phyloP scores from a whole-genome alignment of 345 rosid species.

The Barbarea vulgaris region DNA sequence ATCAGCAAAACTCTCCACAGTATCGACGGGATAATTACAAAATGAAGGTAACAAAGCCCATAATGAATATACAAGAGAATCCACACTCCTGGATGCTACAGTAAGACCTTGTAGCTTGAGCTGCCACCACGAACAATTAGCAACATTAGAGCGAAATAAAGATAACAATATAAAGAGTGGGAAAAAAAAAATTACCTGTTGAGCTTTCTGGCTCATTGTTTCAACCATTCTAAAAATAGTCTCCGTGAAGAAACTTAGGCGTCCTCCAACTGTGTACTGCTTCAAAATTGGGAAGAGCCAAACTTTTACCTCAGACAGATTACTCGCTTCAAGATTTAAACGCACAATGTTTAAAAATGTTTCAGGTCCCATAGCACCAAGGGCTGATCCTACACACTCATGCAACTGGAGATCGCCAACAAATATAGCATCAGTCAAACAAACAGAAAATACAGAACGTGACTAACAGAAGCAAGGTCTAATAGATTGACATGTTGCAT shows the following conservation, averaged over 20 bases:
- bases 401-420: slow-evolving; percentile 62
- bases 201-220: slow-evolving; percentile 60
- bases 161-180: background rate
- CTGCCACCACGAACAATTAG: slow-evolving; percentile 50
- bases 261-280: slow-evolving; percentile 87
- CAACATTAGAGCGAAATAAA: background rate
- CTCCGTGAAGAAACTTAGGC: slow-evolving; percentile 68
- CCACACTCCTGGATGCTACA: slow-evolving; percentile 63
- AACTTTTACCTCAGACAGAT: slow-evolving; percentile 80
- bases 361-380: slow-evolving; percentile 95
- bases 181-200: slow-evolving; percentile 48
- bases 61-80: slow-evolving; percentile 72
- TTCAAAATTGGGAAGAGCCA: slow-evolving; percentile 96
- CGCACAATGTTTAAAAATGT: slow-evolving; percentile 69
- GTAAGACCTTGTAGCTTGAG: slow-evolving; percentile 71
- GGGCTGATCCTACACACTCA: slow-evolving; percentile 90
- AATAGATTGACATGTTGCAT: slow-evolving; percentile 8
- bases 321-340: slow-evolving; percentile 73
- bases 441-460: slow-evolving; percentile 11
- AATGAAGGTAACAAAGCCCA: slow-evolving; percentile 96
- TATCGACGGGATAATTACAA: slow-evolving; percentile 83
- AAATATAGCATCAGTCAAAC: slow-evolving; percentile 28
- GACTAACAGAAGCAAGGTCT: slow-evolving; percentile 1
- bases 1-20: slow-evolving; percentile 72
- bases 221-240: slow-evolving; percentile 57